These are phyloP conservation scores for Pavlovales sp. DNA, from an alignment of 208 protist genomes.

Conservation along the genomic window DNA sequence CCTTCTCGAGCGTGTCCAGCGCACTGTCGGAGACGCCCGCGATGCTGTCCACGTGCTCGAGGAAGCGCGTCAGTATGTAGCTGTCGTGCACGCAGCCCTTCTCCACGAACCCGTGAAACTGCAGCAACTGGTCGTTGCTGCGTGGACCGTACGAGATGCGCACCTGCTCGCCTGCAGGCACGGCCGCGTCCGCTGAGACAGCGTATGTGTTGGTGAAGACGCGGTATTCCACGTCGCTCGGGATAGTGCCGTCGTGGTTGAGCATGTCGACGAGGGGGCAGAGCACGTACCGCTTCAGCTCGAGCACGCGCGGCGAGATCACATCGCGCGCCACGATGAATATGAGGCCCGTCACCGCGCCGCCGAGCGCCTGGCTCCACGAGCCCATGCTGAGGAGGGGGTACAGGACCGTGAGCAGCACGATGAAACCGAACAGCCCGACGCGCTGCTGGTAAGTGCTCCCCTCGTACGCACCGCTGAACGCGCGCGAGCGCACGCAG, in stretches of 20 bases:
- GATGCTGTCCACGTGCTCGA: background rate
- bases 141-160: constrained; percentile 13
- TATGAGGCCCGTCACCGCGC: background rate
- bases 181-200: background rate
- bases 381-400: background rate
- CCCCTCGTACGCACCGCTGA: background rate
- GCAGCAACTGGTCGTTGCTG: constrained; percentile 27
- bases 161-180: background rate
- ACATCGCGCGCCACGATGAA: background rate
- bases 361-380: background rate
- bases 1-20: background rate
- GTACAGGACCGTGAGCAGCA: background rate
- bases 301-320: background rate
- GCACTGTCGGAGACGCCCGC: background rate
- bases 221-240: background rate
- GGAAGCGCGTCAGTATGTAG: background rate
- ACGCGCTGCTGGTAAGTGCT: background rate
- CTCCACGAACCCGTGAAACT: constrained; percentile 31
- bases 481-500: constrained; percentile 26
- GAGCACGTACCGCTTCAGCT: background rate
- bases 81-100: background rate
- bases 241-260: background rate
- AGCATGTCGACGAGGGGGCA: constrained; percentile 23
- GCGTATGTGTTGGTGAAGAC: background rate
- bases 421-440: background rate